Base-by-base conservation (phyloP, 495 filamentous ascomycete species). In the Choiromyces venosus region DNA sequence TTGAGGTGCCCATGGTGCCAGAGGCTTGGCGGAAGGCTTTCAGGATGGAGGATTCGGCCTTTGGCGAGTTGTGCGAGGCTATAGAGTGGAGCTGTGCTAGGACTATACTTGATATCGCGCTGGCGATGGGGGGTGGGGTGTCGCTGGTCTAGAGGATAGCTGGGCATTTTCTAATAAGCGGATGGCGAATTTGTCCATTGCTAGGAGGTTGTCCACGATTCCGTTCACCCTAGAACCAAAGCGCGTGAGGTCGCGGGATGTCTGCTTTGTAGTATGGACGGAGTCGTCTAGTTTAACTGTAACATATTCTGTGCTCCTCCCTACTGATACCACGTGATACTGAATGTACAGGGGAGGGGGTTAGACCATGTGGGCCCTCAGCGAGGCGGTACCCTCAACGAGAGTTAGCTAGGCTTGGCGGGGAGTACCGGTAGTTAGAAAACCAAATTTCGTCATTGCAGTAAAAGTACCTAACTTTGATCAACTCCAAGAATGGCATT, bases 201-300 rank as follows among this genome's bases (percentile, higher is more conserved):
- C 85, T 69, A 93, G 86, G 40, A 93, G 86, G 65, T 84, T 87
- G 77, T 93, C 91, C 29, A 93, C 88, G 2, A 89, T 88, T 14
- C 88, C 83, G 6, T 88, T 89, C 67, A 91, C 88, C 67, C 88
- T 87, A 37, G 86, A 88, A 80, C 91, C 91, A 83, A 92, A 93
- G 66, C 83, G 85, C 46, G 75, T 65, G 14, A 80, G 72, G 4
- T 67, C 37, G 1, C 64, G 66, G 29, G 78, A 80, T 42, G 78
- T 70, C 18, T 52, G 39, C 65, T 74, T 80, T 4, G 78, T 74
- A 21, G 66, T 70, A 4, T 64, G 36, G 12, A 80, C 67, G 37
- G 77, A 80, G n/a, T 73, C 69, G 9, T 80, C 78, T 8, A 80
- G 71, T 12, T 69, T 71, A n/a, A n/a, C n/a, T n/a, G n/a, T n/a